Evolutionary conservation across 345 rosid genomes (phyloP), one percentile per base, ranked within the genome.

Genomic region (Ceriops decandra): DNA sequence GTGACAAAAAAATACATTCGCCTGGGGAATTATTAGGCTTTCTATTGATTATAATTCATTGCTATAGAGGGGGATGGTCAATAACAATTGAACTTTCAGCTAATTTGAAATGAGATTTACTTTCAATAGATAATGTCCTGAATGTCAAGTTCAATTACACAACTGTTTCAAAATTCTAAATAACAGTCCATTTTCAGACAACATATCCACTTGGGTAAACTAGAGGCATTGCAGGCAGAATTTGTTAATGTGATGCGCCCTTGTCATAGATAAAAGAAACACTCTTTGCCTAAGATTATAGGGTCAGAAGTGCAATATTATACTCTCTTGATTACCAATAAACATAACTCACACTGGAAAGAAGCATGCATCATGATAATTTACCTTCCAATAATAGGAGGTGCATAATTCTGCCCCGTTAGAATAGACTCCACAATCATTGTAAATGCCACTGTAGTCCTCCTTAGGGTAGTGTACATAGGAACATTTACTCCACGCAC

Each of bases 401-500:
- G 76, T 19, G 98, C 72, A 73, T 88, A 95, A 70, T 79, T 87
- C 81, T 92, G 92, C 62, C 97, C 85, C 15, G 93, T 86, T 46
- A 92, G 85, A 84, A 90, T 73, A 72, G 81, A 87, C 79, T 95
- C 99, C 80, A 88, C 81, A 64, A 87, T 72, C 99, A 95, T 92
- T 20, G 99, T 92, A 81, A 95, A 95, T 31, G 83, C 96, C 63
- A 95, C 91, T 0, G 97, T 95, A 0, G 96, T 95, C 73, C 99
- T 90, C 80, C 99, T 87, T 64, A 95, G 93, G 5, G 99, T 90
- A 64, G 99, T 95, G 74, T 95, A 95, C 99, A 95, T 92, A 60
- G 98, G 99, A 77, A 95, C 96, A 84, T 92, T 95, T 58, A 95
- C 99, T 67, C 99, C 98, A 51, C 98, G 97, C 46, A 95, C 81